Base-by-base conservation (phyloP, 202 grass and related monocot genomes). In the Setaria viridis region DNA sequence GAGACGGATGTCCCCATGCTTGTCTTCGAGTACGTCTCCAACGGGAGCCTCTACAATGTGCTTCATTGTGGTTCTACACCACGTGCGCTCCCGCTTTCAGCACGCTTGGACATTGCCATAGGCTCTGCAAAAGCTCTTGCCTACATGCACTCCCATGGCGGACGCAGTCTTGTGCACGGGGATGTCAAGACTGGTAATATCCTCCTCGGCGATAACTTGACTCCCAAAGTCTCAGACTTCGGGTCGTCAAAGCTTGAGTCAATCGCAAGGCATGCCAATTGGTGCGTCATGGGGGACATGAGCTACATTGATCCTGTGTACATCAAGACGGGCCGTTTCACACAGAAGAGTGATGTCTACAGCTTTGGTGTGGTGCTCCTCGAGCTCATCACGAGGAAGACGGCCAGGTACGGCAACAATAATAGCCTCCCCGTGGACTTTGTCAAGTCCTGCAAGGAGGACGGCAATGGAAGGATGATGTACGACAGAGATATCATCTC, bases 171-270 rank as follows among this genome's bases (percentile, higher is more conserved):
- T 2, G 16, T 83, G 7, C 81, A 83, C 9, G 67, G 80, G 0
- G 80, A 82, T 1, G 56, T 88, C 11, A 88, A 88, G 14, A 64
- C 86, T 0, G 67, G 11, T 0, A 88, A 88, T 67, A 84, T 88
- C 0, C 75, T 88, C 0, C 35, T 88, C 0, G 86, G 66, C 0
- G 19, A 49, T 0, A 21, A 73, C 7, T 53, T 73, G 0, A 0
- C 2, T 3, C 86, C 86, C 1, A 88, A 88, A 25, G 67, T 84
- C 17, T 84, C 81, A 0, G 87, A 88, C 39, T 88, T 88, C 0
- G 81, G 87, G 10, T 67, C 60, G 0, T 84, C 81, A 3, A 84
- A 45, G 41, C 35, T 74, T 1, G 1, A 80, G 9, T 79, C 80
- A 0, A 32, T 67, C 7, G 42, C 3, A 7, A 62, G 1, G 20